Evolutionary conservation across 1,284 basidiomycete species (phyloP), one percentile per base, ranked within the genome.

Genomic region (Xerocomus amazonicus): DNA sequence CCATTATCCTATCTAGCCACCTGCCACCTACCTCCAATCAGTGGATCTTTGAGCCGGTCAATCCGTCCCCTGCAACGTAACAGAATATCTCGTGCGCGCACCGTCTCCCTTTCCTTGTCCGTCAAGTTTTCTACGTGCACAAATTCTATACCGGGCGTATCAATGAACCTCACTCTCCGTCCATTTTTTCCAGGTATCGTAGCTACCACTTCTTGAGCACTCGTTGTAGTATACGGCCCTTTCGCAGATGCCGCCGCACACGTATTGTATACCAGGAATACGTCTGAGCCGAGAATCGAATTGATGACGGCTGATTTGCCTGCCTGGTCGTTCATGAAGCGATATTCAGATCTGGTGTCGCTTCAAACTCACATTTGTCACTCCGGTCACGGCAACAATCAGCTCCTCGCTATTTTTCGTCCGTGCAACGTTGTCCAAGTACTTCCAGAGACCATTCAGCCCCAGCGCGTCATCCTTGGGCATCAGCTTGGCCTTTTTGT

Each of bases 231-330:
- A 4, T 81, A 86, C 1, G 85, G 83, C 14, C 78, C 77, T 34
- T 77, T 73, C 23, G 73, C 76, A 19, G 70, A 58, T 32, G 70
- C 65, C n/a, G 80, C 76, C 14, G 75, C 73, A 6, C 78, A 68
- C 9, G 77, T 69, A 3, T 76, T 75, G 66, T 93, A 92, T n/a
- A 86, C 74, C 32, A 80, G 76, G 28, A 83, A 61, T 14, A 72
- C 66, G n/a, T 75, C 56, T 53, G 77, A 75, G 47, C 73, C 66
- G 17, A 86, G 61, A 37, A 95, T 71, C 6, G 89, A 84, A 69
- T 95, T 92, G 58, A 93, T 72, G 48, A 95, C 73, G 10, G 90
- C 78, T 39, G 88, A 90, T 73, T 95, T 95, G 14, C 92, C 92
- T 26, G 78, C 77, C 81, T 90, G 52, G 28, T 54, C 40, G 44